Conservation (phyloP, 1,139 yeast species). For the Spathaspora sp. region DNA sequence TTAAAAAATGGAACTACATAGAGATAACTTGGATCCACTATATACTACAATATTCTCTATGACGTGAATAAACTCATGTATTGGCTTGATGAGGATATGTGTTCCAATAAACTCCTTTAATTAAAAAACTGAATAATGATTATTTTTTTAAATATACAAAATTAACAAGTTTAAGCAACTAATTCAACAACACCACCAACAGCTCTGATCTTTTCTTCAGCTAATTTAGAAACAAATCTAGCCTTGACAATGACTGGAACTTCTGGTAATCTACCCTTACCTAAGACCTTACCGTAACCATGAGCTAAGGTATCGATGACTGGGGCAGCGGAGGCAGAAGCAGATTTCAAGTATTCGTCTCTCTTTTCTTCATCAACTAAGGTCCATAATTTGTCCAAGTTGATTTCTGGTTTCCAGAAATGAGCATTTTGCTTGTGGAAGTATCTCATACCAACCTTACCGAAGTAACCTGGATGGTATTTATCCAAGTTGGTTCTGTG, state of each 20-base stretch:
- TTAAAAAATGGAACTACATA: no score
- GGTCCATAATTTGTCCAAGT: constrained; percentile 99
- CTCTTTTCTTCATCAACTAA: constrained; percentile 92
- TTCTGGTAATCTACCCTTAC: constrained; percentile 97
- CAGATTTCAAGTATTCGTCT: constrained; percentile 87
- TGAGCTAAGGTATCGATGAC: constrained; percentile 99
- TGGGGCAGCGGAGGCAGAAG: constrained; percentile 92
- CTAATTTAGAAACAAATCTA: constrained; percentile 97
- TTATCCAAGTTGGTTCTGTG: constrained; percentile 99
- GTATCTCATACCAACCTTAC: constrained; percentile 99
- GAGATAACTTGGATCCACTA: no score
- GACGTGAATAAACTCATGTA: constrained; percentile 6
- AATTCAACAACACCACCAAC: constrained; percentile 99
- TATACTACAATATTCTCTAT: not conserved
- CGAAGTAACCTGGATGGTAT: constrained; percentile 99
- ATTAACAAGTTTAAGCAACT: constrained; percentile 67
- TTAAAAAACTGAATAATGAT: constrained; percentile 8
- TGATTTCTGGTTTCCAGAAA: constrained; percentile 97
- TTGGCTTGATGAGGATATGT: constrained; percentile 1
- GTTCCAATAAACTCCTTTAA: not conserved
- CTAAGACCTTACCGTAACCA: constrained; percentile 99
- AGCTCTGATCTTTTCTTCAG: constrained; percentile 99
- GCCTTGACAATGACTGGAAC: constrained; percentile 99
- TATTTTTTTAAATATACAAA: constrained; percentile 15
- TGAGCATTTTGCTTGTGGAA: constrained; percentile 97